Evolutionary conservation across 202 grass and related monocot species (phyloP).

Genomic region (Zoysia matrella): DNA sequence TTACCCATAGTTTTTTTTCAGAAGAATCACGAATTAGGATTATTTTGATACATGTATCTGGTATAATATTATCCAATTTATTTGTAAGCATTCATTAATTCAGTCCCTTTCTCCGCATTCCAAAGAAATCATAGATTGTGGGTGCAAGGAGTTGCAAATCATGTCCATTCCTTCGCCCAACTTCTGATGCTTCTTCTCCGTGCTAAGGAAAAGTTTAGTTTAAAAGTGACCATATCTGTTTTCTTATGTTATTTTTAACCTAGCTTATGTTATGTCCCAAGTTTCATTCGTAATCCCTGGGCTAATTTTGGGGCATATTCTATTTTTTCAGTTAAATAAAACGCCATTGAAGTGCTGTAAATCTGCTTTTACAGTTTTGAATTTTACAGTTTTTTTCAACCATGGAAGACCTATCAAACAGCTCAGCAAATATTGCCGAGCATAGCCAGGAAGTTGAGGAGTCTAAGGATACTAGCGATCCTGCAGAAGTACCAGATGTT

Average conservation of each 20-base stretch:
- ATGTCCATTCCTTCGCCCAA: neutral
- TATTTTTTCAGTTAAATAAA: conserved; percentile 50
- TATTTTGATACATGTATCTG: too few species aligned
- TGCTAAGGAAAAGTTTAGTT: conserved; percentile 1
- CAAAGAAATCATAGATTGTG: neutral
- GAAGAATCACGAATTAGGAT: too few species aligned
- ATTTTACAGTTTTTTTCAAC: conserved; percentile 14
- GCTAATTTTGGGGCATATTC: conserved; percentile 23
- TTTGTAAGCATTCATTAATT: neutral
- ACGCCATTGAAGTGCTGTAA: neutral
- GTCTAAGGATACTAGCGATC: conserved; percentile 25
- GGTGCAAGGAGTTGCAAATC: neutral
- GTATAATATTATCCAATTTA: neutral
- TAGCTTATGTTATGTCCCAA: neutral
- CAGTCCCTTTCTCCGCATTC: neutral
- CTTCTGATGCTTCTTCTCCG: neutral
- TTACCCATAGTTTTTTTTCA: too few species aligned
- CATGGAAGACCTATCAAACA: conserved; percentile 55
- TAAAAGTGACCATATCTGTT: neutral
- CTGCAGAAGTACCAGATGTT: conserved; percentile 41
- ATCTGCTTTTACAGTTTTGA: neutral
- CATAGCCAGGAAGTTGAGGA: conserved; percentile 41
- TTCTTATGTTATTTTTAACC: neutral
- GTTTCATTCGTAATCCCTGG: neutral
- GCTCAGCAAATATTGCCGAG: conserved; percentile 28